A percentile compares a stretch with the other conserved stretches of the same genome.
Conservation (phyloP, 192 early-diverging fungal genomes). For the Backusella morwellensis region DNA sequence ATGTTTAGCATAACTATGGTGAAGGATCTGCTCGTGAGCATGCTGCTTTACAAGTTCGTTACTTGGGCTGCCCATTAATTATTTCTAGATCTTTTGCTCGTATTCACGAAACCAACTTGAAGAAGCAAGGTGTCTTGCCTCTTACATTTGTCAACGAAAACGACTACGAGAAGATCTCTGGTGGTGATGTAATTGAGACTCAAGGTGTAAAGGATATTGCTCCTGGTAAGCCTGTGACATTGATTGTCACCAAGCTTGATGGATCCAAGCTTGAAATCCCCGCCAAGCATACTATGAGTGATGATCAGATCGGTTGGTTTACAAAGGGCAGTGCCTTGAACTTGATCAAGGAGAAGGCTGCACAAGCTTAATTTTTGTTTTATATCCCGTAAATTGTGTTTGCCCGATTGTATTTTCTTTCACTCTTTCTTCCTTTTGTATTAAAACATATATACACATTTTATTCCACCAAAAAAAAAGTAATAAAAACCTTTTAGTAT, state of each 20-base stretch:
- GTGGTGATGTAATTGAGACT: constrained; percentile 64
- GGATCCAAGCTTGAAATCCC: constrained; percentile 60
- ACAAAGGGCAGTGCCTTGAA: constrained; percentile 90
- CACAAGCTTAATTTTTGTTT: constrained; percentile 12
- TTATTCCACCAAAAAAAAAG: not conserved
- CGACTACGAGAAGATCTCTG: constrained; percentile 78
- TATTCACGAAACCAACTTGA: constrained; percentile 99
- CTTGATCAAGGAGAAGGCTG: constrained; percentile 53
- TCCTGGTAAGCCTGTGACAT: constrained; percentile 58
- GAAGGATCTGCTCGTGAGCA: constrained; percentile 94
- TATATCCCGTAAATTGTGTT: not conserved
- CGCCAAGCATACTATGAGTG: constrained; percentile 83
- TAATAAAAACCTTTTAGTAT: not conserved
- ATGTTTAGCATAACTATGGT: constrained; percentile 79
- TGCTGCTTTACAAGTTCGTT: constrained; percentile 86
- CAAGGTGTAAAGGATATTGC: constrained; percentile 63
- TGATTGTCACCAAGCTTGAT: constrained; percentile 54
- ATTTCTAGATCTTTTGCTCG: constrained; percentile 94
- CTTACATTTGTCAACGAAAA: constrained; percentile 84
- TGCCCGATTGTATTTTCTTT: not conserved
- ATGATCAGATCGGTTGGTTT: constrained; percentile 93
- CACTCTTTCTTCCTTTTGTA: not conserved
- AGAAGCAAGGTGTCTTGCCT: constrained; percentile 99
- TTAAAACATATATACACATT: constrained; percentile 1
- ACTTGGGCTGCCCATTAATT: constrained; percentile 81